A percentile compares a stretch with the other conserved stretches of the same genome.
These are phyloP conservation scores for Dendrothele bispora DNA, from an alignment of 768 basidiomycete genomes.

Conservation along the genomic window DNA sequence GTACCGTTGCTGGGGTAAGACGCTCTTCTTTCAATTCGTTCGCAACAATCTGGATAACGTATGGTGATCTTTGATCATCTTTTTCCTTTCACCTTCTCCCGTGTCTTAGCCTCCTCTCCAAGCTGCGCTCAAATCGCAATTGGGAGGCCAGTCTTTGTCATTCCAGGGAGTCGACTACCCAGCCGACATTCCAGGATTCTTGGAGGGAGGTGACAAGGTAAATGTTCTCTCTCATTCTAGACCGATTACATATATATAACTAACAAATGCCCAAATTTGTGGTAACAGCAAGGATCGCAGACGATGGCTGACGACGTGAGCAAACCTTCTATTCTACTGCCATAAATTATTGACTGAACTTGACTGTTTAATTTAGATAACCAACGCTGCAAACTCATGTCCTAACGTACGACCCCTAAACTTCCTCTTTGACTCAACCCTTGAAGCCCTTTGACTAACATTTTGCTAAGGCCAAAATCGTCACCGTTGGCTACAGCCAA, in stretches of 20 bases:
- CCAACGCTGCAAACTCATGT: conserved; percentile 15
- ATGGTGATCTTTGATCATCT: too few species aligned
- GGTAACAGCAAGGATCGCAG: conserved; percentile 13
- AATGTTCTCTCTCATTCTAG: too few species aligned
- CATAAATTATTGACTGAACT: background rate
- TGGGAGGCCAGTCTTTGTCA: conserved; percentile 28
- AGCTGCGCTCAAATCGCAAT: conserved; percentile 24
- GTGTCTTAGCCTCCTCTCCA: conserved; percentile 29
- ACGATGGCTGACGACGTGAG: conserved; percentile 17
- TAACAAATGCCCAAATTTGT: too few species aligned
- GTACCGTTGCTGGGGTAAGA: conserved; percentile 28
- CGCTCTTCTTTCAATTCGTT: too few species aligned
- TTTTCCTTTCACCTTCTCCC: too few species aligned
- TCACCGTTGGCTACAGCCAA: conserved; percentile 19
- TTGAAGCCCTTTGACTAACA: background rate
- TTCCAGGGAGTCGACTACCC: conserved; percentile 38
- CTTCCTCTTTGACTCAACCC: background rate
- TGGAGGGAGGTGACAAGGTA: conserved; percentile 39
- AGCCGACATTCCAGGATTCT: conserved; percentile 33
- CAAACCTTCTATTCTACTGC: background rate
- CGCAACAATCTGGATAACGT: too few species aligned
- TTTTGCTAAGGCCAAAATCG: conserved; percentile 10
- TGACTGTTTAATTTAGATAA: conserved; percentile 9
- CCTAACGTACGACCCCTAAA: conserved; percentile 9
- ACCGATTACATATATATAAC: too few species aligned